Conservation (phyloP, 257 asterid species). For the Misopates orontium region DNA sequence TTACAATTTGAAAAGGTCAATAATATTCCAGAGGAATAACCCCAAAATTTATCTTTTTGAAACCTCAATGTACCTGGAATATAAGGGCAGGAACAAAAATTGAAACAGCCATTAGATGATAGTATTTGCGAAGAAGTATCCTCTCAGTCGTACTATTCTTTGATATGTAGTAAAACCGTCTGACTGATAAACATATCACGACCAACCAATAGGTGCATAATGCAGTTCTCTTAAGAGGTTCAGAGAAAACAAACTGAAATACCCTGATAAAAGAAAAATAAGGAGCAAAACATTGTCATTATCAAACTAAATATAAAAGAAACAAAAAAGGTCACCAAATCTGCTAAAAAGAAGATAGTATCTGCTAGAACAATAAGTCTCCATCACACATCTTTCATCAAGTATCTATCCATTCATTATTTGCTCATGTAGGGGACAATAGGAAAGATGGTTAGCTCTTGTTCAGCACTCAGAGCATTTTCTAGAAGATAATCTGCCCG, state of each 20-base stretch:
- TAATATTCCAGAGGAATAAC: slow-evolving; percentile 1
- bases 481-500: neutral
- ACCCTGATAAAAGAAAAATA: slow-evolving; percentile 55
- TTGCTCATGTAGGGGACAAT: neutral
- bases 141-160: slow-evolving; percentile 80
- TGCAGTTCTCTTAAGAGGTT: slow-evolving; percentile 71
- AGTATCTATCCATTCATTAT: neutral
- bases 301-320: slow-evolving; percentile 19
- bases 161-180: slow-evolving; percentile 72
- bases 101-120: slow-evolving; percentile 86
- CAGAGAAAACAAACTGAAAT: slow-evolving; percentile 70
- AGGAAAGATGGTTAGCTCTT: neutral
- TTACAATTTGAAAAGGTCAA: slow-evolving; percentile 21
- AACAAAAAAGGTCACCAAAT: neutral
- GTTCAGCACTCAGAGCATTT: neutral
- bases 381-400: neutral
- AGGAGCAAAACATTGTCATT: slow-evolving; percentile 14
- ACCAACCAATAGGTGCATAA: slow-evolving; percentile 80
- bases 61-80: slow-evolving; percentile 43
- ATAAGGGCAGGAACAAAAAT: slow-evolving; percentile 56
- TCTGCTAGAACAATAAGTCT: neutral
- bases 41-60: neutral
- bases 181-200: slow-evolving; percentile 67
- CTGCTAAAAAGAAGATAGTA: slow-evolving; percentile 8
- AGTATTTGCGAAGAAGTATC: slow-evolving; percentile 96